phyloP scores from a whole-genome alignment of 495 filamentous ascomycete species.

The Trichoderma gamsii region DNA sequence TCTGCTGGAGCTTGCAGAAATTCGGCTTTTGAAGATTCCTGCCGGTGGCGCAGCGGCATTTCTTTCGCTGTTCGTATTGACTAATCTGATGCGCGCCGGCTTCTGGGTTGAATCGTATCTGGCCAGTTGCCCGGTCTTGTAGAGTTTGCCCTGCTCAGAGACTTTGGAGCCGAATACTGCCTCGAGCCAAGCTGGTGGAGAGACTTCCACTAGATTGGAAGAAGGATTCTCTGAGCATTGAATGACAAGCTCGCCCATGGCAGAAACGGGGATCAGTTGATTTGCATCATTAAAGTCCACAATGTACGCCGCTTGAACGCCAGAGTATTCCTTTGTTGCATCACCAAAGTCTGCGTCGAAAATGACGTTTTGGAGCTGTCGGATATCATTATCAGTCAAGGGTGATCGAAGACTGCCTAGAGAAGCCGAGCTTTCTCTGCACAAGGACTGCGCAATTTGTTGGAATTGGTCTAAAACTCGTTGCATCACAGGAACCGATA shows the following conservation, averaged over 20 bases:
- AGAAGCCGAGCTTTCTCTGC: slow-evolving; percentile 21
- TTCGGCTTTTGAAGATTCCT: slow-evolving; percentile 15
- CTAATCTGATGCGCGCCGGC: slow-evolving; percentile 18
- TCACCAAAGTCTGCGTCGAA: background rate
- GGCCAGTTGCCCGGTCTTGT: slow-evolving; percentile 29
- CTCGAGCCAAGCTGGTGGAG: slow-evolving; percentile 5
- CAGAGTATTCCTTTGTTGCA: background rate
- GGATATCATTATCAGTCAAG: background rate
- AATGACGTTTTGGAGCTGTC: background rate
- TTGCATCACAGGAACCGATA: slow-evolving; percentile 29
- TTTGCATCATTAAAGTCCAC: slow-evolving; percentile 28
- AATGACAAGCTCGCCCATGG: slow-evolving; percentile 42
- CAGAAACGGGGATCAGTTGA: slow-evolving; percentile 34
- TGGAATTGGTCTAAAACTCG: slow-evolving; percentile 29
- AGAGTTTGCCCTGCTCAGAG: slow-evolving; percentile 19
- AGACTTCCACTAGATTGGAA: background rate
- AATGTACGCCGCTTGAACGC: slow-evolving; percentile 21
- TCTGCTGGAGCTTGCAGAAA: slow-evolving; percentile 20
- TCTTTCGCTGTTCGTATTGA: slow-evolving; percentile 19
- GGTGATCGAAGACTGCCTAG: slow-evolving; percentile 5
- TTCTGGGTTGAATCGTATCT: slow-evolving; percentile 22
- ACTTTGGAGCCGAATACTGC: background rate
- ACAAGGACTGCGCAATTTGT: slow-evolving; percentile 27
- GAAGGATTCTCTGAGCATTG: background rate
- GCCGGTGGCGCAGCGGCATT: slow-evolving; percentile 7